Conservation (phyloP, 352 stramenopile species). For the Pythium scleroteichum region DNA sequence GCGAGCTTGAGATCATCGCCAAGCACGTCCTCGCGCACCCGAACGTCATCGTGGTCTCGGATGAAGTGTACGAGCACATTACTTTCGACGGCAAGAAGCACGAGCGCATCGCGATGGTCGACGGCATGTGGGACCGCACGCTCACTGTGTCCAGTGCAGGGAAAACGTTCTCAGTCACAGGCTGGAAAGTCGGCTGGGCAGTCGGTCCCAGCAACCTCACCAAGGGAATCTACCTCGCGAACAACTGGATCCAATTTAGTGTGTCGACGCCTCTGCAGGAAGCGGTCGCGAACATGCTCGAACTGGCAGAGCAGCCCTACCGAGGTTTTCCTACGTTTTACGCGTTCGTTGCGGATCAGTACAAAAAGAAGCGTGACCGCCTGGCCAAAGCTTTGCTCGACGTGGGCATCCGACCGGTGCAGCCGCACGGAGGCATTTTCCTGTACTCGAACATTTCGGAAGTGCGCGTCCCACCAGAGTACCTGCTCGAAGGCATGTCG, state of each 20-base stretch:
- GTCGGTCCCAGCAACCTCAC: constrained; percentile 77
- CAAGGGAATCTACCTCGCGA: constrained; percentile 75
- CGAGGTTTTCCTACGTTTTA: constrained; percentile 79
- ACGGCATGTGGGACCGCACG: constrained; percentile 85
- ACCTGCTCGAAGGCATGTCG: constrained; percentile 50
- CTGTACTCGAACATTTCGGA: constrained; percentile 80
- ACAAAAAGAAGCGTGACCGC: constrained; percentile 73
- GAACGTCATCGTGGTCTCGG: constrained; percentile 93
- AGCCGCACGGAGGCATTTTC: constrained; percentile 72
- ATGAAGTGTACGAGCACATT: constrained; percentile 99
- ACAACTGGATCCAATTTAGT: constrained; percentile 90
- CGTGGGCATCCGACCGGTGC: constrained; percentile 67
- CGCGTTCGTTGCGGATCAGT: constrained; percentile 70
- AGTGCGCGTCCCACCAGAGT: constrained; percentile 57
- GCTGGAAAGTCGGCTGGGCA: constrained; percentile 93
- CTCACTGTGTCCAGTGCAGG: constrained; percentile 90
- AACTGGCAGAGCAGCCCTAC: constrained; percentile 65
- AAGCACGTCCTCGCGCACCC: constrained; percentile 82
- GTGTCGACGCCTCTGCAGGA: constrained; percentile 86
- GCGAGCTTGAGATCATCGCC: constrained; percentile 94
- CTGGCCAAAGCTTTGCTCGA: constrained; percentile 48
- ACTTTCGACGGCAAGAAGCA: constrained; percentile 80
- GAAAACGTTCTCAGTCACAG: constrained; percentile 93
- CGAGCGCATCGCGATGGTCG: constrained; percentile 71
- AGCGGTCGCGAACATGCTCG: constrained; percentile 79